These are phyloP conservation scores for Thelephora aurantiotincta DNA, from an alignment of 768 basidiomycete species.

Conservation along the genomic window DNA sequence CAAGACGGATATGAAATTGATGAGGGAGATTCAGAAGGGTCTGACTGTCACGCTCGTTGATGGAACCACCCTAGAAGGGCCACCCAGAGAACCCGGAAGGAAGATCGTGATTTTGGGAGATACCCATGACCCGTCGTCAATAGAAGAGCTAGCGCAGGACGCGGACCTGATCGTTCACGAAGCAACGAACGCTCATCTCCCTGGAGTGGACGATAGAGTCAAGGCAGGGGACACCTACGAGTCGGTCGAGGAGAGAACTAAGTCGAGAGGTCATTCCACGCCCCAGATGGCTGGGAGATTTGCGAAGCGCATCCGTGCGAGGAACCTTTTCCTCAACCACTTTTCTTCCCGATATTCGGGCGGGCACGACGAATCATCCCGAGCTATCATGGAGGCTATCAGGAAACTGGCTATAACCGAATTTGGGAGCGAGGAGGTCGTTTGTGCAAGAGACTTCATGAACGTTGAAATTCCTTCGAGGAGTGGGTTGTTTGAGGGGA, in stretches of 20 bases:
- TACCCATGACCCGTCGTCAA: constrained; percentile 66
- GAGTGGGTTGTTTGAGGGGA: background rate
- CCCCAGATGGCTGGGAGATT: constrained; percentile 84
- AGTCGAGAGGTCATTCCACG: constrained; percentile 78
- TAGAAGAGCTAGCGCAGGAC: constrained; percentile 41
- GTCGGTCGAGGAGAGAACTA: constrained; percentile 46
- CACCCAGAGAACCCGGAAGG: constrained; percentile 48
- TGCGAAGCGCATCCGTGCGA: constrained; percentile 49
- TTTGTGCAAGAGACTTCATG: constrained; percentile 69
- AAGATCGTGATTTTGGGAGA: constrained; percentile 79
- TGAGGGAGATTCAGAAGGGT: constrained; percentile 54
- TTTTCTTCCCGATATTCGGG: constrained; percentile 74
- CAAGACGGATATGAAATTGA: constrained; percentile 50
- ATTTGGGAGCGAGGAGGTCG: constrained; percentile 36
- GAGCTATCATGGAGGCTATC: constrained; percentile 50
- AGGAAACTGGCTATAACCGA: constrained; percentile 35
- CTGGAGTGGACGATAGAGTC: constrained; percentile 42
- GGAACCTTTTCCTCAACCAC: constrained; percentile 64
- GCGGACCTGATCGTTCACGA: constrained; percentile 77
- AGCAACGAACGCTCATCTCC: constrained; percentile 78
- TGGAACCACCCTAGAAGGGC: constrained; percentile 59
- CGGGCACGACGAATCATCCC: constrained; percentile 37
- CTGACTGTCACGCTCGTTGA: constrained; percentile 50
- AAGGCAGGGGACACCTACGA: constrained; percentile 47
- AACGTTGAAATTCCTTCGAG: constrained; percentile 34